Conservation (phyloP, 371 early-diverging fungal species). For the Mortierella sp. region DNA sequence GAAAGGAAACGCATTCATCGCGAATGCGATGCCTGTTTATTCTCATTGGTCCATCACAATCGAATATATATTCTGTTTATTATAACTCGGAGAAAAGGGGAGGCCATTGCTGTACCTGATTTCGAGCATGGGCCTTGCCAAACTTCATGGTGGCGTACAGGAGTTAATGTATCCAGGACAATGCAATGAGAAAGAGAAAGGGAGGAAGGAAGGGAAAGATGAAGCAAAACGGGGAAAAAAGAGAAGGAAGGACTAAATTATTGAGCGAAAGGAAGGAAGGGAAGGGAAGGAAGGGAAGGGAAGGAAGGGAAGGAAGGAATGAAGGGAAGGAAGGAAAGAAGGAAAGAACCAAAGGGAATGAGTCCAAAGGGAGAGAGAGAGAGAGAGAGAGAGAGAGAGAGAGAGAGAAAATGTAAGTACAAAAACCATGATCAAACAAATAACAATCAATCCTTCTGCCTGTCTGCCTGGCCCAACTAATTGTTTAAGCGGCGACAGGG, state of each 20-base stretch:
- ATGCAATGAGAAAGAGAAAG: not conserved
- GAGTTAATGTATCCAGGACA: not conserved
- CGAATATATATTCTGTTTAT: not conserved
- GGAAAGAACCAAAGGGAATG: not conserved
- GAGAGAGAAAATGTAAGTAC: too few relatives aligned
- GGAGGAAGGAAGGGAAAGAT: not conserved
- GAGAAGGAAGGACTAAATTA: conserved; percentile 1
- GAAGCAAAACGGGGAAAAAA: not conserved
- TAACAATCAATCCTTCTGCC: too few relatives aligned
- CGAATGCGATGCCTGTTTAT: not conserved
- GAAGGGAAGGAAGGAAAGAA: not conserved
- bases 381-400: too few relatives aligned
- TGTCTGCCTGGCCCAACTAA: not conserved
- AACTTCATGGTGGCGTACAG: conserved; percentile 71
- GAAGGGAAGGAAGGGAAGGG: not conserved
- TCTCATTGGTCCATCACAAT: not conserved
- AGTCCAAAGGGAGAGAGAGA: too few relatives aligned
- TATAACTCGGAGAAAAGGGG: not conserved
- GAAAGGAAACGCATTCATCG: not conserved
- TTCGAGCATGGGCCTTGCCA: conserved; percentile 71
- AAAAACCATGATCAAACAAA: too few relatives aligned
- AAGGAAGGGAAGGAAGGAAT: conserved; percentile 3
- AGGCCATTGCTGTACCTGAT: conserved; percentile 59
- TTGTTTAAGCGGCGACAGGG: conserved; percentile 1
- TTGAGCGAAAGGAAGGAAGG: not conserved